Conservation (phyloP, 805 yeast species). For the Candida koratica region DNA sequence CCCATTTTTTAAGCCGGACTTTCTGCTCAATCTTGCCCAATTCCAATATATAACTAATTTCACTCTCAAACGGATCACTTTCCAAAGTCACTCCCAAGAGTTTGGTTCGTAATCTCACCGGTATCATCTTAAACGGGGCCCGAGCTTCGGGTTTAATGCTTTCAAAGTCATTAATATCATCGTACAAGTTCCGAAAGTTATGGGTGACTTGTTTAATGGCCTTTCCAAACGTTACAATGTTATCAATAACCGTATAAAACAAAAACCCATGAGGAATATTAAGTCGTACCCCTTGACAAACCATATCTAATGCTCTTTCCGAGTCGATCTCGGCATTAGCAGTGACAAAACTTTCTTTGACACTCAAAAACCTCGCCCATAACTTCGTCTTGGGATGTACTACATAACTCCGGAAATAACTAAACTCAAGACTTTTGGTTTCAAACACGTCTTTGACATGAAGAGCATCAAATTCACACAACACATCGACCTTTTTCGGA, state of each 20-base stretch:
- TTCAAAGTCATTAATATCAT: conserved; percentile 25
- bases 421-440: conserved; percentile 29
- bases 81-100: conserved; percentile 64
- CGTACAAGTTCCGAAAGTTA: conserved; percentile 38
- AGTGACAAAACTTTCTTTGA: conserved; percentile 18
- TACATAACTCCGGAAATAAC: conserved; percentile 43
- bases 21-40: conserved; percentile 66
- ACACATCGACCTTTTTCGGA: conserved; percentile 45
- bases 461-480: conserved; percentile 43
- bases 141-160: conserved; percentile 33
- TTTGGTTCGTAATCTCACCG: conserved; percentile 50
- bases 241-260: conserved; percentile 77
- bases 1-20: conserved; percentile 49
- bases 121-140: conserved; percentile 50
- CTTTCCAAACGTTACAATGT: conserved; percentile 63
- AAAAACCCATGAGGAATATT: conserved; percentile 70
- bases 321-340: conserved; percentile 15
- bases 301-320: conserved; percentile 19
- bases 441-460: conserved; percentile 22
- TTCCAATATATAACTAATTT: conserved; percentile 60
- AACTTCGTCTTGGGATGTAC: conserved; percentile 45
- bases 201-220: conserved; percentile 56
- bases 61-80: conserved; percentile 86
- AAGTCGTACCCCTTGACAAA: conserved; percentile 41
- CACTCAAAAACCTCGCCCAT: conserved; percentile 40